These are phyloP conservation scores for Fusarium sp. DNA, from an alignment of 2,329 filamentous ascomycete species.

Conservation along the genomic window DNA sequence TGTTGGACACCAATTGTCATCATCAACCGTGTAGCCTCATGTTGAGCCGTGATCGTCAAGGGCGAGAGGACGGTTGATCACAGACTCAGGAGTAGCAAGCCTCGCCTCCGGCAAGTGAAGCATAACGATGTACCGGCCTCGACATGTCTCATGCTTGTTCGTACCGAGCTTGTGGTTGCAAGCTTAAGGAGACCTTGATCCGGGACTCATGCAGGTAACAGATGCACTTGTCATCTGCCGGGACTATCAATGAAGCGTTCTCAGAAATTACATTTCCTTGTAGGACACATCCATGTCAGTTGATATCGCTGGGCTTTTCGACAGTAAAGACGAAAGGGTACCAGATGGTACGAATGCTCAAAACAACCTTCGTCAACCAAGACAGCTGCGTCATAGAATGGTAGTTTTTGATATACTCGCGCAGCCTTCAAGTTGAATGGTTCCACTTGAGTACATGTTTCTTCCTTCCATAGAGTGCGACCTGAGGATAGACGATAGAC, in stretches of 20 bases:
- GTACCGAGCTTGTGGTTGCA: conserved; percentile 5
- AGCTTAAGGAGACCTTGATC: neutral
- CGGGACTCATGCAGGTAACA: neutral
- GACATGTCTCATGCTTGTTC: conserved; percentile 1
- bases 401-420: neutral
- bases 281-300: conserved; percentile 4
- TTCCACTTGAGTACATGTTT: neutral
- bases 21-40: conserved; percentile 3
- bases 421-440: neutral
- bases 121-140: neutral
- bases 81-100: neutral
- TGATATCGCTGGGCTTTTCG: neutral
- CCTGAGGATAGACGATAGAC: neutral
- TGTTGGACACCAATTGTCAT: conserved; percentile 8
- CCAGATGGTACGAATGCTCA: conserved; percentile 7
- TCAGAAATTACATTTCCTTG: neutral
- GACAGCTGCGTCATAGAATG: neutral
- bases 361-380: neutral
- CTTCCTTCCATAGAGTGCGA: neutral
- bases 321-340: conserved; percentile 4
- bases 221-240: neutral
- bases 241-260: neutral
- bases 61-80: neutral
- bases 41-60: neutral
- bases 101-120: conserved; percentile 13